Percentiles rank a stretch among this genome's conserved stretches.
Conservation (phyloP, 257 asterid genomes). For the Solanum etuberosum region DNA sequence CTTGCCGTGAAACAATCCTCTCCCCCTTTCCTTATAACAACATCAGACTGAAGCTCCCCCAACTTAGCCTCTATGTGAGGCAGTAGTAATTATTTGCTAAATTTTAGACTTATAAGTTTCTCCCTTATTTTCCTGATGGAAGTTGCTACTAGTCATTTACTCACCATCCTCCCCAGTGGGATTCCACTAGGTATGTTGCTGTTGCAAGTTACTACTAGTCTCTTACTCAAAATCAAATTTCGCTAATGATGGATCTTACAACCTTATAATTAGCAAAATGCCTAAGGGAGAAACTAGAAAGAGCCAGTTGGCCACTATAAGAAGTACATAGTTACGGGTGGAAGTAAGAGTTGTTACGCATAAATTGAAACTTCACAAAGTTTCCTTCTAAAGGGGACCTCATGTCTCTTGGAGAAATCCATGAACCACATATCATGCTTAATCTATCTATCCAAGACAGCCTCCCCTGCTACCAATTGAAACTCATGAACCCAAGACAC, state of each 20-base stretch:
- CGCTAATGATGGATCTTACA: not conserved
- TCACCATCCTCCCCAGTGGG: not conserved
- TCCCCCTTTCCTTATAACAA: not conserved
- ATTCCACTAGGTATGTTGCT: not conserved
- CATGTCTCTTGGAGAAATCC: not conserved
- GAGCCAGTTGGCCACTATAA: not conserved
- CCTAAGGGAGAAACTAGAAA: not conserved
- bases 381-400: not conserved
- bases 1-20: not conserved
- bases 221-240: not conserved
- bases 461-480: not conserved
- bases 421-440: not conserved
- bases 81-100: not conserved
- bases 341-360: not conserved
- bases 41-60: not conserved
- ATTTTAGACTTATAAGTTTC: not conserved
- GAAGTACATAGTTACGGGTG: not conserved
- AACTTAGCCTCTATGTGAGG: not conserved
- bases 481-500: not conserved
- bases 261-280: not conserved
- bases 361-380: not conserved
- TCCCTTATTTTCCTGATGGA: not conserved
- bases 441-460: not conserved
- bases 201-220: not conserved
- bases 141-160: not conserved